Conservation (phyloP, 192 early-diverging fungal genomes). For the Piromyces sp. region DNA sequence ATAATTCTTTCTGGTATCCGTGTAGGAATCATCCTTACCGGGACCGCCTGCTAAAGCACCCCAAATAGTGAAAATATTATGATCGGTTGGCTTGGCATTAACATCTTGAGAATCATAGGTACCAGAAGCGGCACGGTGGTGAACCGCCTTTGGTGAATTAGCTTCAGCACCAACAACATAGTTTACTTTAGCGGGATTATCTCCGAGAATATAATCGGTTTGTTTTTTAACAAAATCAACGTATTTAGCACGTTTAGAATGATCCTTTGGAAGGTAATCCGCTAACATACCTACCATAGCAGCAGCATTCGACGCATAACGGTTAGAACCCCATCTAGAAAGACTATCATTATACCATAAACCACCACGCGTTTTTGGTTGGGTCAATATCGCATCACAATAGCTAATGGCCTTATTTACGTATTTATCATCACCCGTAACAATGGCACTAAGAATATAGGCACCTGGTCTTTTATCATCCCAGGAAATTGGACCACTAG, state of each 20-base stretch:
- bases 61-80: slow-evolving; percentile 19
- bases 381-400: slow-evolving; percentile 19
- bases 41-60: slow-evolving; percentile 41
- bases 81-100: slow-evolving; percentile 5
- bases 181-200: slow-evolving; percentile 28
- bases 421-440: slow-evolving; percentile 16
- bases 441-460: slow-evolving; percentile 25
- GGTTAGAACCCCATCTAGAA: slow-evolving; percentile 5
- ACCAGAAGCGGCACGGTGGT: slow-evolving; percentile 35
- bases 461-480: slow-evolving; percentile 20
- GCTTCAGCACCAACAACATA: slow-evolving; percentile 37
- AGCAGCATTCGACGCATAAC: background rate
- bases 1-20: background rate
- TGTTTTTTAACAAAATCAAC: slow-evolving; percentile 8
- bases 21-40: slow-evolving; percentile 15
- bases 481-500: slow-evolving; percentile 10
- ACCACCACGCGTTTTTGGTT: slow-evolving; percentile 6
- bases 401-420: slow-evolving; percentile 10
- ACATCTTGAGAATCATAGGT: slow-evolving; percentile 6
- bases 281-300: background rate
- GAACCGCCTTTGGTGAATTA: slow-evolving; percentile 38
- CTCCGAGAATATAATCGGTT: slow-evolving; percentile 30
- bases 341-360: slow-evolving; percentile 1
- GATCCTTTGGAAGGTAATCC: background rate
- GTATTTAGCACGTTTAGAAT: background rate